Evolutionary conservation across 2,329 filamentous ascomycete genomes (phyloP).

Genomic region (Grosmannia clavigera): DNA sequence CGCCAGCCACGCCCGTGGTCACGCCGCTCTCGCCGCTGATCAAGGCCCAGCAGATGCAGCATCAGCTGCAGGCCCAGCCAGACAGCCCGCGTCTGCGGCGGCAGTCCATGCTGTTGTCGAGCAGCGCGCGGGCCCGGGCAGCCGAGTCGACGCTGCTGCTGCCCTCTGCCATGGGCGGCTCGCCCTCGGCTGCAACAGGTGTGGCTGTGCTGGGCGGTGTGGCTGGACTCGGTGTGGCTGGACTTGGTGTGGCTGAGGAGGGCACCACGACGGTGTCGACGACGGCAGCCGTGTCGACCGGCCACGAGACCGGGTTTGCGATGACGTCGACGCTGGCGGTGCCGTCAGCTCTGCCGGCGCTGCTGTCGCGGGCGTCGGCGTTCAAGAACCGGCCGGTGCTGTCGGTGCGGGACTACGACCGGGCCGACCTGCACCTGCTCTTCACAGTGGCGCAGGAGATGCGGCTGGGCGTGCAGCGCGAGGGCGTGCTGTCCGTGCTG

Average conservation of each 20-base stretch:
- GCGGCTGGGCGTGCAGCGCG: constrained; percentile 84
- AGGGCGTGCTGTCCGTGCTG: constrained; percentile 78
- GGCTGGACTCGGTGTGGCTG: background rate
- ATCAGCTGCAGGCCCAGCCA: constrained; percentile 14
- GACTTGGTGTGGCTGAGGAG: no score
- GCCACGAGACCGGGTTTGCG: no score
- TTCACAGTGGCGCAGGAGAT: constrained; percentile 98
- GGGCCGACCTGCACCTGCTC: constrained; percentile 78
- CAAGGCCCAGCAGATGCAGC: constrained; percentile 32
- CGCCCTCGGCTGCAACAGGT: background rate
- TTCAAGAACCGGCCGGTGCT: constrained; percentile 88
- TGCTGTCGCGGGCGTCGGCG: constrained; percentile 61
- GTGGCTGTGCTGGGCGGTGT: background rate
- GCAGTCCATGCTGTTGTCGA: constrained; percentile 9
- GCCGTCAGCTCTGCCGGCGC: constrained; percentile 40
- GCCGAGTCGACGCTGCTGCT: background rate
- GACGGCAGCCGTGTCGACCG: no score
- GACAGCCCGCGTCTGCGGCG: constrained; percentile 21
- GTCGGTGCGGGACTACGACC: constrained; percentile 81
- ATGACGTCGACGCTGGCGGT: background rate
- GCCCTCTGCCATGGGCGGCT: background rate
- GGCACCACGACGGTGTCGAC: no score
- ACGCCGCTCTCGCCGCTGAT: constrained; percentile 43
- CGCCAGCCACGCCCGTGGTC: constrained; percentile 34
- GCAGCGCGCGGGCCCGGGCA: background rate